A percentile compares a stretch with the other conserved stretches of the same genome.
Conservation (phyloP, 257 asterid species). For the Gardenia jasminoides region DNA sequence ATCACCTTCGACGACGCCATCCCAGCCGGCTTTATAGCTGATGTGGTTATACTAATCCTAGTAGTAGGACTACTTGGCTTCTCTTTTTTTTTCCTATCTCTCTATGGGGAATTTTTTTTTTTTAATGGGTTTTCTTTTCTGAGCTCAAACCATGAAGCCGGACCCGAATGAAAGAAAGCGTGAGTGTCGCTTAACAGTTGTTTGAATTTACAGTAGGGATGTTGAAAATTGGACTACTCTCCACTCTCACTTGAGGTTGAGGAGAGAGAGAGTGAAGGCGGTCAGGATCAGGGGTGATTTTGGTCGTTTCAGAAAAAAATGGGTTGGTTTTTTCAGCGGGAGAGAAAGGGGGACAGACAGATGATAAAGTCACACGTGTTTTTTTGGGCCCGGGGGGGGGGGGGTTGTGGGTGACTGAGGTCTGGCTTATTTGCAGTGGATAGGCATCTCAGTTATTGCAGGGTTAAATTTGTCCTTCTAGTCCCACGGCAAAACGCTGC, state of each 20-base stretch:
- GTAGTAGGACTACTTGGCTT: background rate
- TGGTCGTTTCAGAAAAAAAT: no score
- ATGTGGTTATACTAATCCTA: background rate
- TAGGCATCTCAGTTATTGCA: conserved; percentile 3
- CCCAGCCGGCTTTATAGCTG: conserved; percentile 37
- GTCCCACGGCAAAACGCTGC: no score
- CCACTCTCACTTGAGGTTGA: no score
- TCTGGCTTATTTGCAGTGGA: background rate
- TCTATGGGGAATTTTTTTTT: background rate
- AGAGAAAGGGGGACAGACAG: background rate
- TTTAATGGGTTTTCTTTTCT: background rate
- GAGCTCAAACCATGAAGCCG: background rate
- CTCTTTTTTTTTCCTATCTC: background rate
- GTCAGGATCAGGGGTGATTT: background rate
- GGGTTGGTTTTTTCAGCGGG: no score
- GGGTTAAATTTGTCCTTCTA: conserved; percentile 2
- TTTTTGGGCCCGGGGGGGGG: no score
- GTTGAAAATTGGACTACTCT: no score
- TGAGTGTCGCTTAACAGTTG: background rate
- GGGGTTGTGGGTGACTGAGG: no score
- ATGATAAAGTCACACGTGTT: background rate
- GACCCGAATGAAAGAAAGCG: background rate
- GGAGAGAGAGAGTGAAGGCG: background rate
- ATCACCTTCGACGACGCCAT: conserved; percentile 98
- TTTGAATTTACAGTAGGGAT: conserved; percentile 3